Percentiles rank a stretch among this genome's conserved stretches.
These are phyloP conservation scores for Globisporangium sylvaticum DNA, from an alignment of 352 stramenopile species.

Conservation along the genomic window DNA sequence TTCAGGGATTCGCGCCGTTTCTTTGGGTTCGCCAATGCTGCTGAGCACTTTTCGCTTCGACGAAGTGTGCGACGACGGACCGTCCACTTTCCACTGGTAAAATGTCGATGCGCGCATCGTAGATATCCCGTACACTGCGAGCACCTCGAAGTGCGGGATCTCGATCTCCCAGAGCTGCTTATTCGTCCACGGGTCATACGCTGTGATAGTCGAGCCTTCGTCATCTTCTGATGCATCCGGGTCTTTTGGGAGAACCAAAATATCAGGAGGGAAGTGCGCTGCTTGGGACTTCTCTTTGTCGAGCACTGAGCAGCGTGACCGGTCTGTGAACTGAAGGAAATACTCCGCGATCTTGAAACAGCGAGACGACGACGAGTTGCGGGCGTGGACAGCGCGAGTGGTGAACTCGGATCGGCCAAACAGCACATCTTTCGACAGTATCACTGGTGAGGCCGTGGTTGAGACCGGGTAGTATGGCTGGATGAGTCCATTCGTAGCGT, in stretches of 20 bases:
- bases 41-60: neutral
- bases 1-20: neutral
- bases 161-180: conserved; percentile 75
- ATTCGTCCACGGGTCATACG: conserved; percentile 67
- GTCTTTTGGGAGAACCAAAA: conserved; percentile 61
- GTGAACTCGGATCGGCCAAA: conserved; percentile 77
- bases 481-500: conserved; percentile 55
- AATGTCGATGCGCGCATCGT: conserved; percentile 48
- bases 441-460: conserved; percentile 18
- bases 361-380: conserved; percentile 51
- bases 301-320: conserved; percentile 40
- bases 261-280: conserved; percentile 31
- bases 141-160: conserved; percentile 62
- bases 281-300: conserved; percentile 14
- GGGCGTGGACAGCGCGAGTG: conserved; percentile 56
- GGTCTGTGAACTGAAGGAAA: conserved; percentile 69
- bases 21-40: neutral
- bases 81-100: conserved; percentile 69
- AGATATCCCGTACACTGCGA: conserved; percentile 66
- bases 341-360: conserved; percentile 85
- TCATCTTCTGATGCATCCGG: conserved; percentile 39
- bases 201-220: conserved; percentile 65
- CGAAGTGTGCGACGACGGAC: conserved; percentile 46
- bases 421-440: conserved; percentile 35
- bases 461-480: conserved; percentile 35